These are phyloP conservation scores for Gossypium stocksii DNA, from an alignment of 345 rosid species.

Conservation along the genomic window DNA sequence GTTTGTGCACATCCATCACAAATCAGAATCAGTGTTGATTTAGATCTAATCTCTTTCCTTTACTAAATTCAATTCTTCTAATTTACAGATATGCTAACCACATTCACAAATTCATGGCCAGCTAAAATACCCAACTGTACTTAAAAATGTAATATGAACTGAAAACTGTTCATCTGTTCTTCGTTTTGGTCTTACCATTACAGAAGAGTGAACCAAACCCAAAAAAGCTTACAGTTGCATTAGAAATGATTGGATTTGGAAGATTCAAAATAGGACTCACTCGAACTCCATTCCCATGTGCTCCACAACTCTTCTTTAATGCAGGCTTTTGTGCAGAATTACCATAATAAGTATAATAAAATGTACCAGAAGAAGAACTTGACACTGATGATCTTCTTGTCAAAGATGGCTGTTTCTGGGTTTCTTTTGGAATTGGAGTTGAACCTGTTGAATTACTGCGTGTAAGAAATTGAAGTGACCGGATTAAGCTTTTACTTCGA, in stretches of 20 bases:
- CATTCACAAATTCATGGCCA: slow-evolving; percentile 12
- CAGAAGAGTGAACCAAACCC: slow-evolving; percentile 76
- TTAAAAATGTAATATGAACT: slow-evolving; percentile 5
- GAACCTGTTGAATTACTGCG: slow-evolving; percentile 90
- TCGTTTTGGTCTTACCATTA: slow-evolving; percentile 60
- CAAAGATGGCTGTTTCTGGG: slow-evolving; percentile 40
- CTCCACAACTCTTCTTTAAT: slow-evolving; percentile 49
- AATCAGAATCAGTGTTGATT: slow-evolving; percentile 13
- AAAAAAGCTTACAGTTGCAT: slow-evolving; percentile 53
- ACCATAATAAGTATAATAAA: slow-evolving; percentile 32
- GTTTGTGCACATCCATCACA: slow-evolving; percentile 19
- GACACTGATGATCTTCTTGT: slow-evolving; percentile 45
- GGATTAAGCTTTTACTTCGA: slow-evolving; percentile 52
- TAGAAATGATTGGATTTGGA: slow-evolving; percentile 60
- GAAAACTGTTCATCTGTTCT: slow-evolving; percentile 37
- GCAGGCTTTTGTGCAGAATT: slow-evolving; percentile 38
- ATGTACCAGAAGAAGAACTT: slow-evolving; percentile 24
- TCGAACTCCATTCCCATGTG: slow-evolving; percentile 51
- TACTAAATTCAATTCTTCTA: slow-evolving; percentile 11
- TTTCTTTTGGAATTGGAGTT: slow-evolving; percentile 44
- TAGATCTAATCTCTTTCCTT: slow-evolving; percentile 23
- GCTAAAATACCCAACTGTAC: slow-evolving; percentile 42
- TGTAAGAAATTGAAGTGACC: slow-evolving; percentile 66
- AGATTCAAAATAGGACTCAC: slow-evolving; percentile 72
- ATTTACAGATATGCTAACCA: slow-evolving; percentile 30